phyloP scores from a whole-genome alignment of 495 filamentous ascomycete genomes.

The Friedmanniomyces simplex region DNA sequence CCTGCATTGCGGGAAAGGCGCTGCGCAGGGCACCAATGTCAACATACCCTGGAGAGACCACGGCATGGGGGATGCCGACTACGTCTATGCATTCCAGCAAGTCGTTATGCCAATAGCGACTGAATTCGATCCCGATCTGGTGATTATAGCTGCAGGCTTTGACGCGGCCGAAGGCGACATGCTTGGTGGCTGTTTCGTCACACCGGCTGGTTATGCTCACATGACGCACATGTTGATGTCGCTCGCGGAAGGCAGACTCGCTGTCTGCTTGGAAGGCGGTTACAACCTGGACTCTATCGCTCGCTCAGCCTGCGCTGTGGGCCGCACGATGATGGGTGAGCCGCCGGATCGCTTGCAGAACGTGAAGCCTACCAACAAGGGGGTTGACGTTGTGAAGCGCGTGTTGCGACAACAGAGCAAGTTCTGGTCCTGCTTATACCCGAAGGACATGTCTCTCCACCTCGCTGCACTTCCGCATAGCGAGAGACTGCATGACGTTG shows the following conservation, averaged over 20 bases:
- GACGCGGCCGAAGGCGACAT: conserved; percentile 91
- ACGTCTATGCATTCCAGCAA: conserved; percentile 89
- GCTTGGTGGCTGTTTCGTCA: conserved; percentile 82
- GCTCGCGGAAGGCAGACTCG: conserved; percentile 81
- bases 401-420: conserved; percentile 47
- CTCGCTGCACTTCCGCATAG: conserved; percentile 20
- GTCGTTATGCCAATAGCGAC: conserved; percentile 94
- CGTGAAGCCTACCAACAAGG: conserved; percentile 33
- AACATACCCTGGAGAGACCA: conserved; percentile 87
- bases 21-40: conserved; percentile 75
- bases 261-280: conserved; percentile 85
- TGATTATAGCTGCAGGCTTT: conserved; percentile 91
- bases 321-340: conserved; percentile 87
- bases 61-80: conserved; percentile 94
- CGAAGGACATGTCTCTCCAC: conserved; percentile 34
- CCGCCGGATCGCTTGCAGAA: conserved; percentile 59
- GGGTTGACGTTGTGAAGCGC: conserved; percentile 39
- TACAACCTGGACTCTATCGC: conserved; percentile 93
- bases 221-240: conserved; percentile 99
- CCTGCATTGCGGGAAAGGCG: conserved; percentile 61
- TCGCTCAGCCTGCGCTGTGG: conserved; percentile 81
- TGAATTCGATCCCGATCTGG: conserved; percentile 89
- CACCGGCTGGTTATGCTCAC: conserved; percentile 84
- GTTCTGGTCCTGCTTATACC: conserved; percentile 52
- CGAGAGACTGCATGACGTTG: conserved; percentile 56